phyloP scores from a whole-genome alignment of 495 filamentous ascomycete genomes.

The Elasticomyces elasticus region DNA sequence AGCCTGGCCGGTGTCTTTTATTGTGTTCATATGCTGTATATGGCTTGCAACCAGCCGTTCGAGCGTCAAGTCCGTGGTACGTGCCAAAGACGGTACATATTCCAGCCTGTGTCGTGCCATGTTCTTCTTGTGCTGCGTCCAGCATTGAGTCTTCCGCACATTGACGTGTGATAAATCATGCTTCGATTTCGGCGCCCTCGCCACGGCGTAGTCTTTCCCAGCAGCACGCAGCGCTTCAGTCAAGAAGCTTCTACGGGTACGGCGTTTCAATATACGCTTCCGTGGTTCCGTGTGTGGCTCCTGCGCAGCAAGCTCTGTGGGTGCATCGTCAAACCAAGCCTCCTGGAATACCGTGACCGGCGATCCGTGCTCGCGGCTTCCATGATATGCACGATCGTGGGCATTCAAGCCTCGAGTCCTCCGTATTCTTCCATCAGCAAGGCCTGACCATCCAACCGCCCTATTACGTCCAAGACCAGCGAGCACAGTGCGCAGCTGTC shows the following conservation, averaged over 20 bases:
- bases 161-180: conserved; percentile 11
- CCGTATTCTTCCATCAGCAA: no score
- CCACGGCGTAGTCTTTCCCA: background rate
- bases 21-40: background rate
- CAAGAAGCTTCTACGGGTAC: background rate
- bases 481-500: conserved; percentile 16
- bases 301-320: background rate
- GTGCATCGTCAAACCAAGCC: background rate
- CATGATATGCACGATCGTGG: no score
- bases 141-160: background rate
- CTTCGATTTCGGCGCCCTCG: background rate
- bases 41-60: conserved; percentile 14
- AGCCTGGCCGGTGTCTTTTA: background rate
- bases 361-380: no score
- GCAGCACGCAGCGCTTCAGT: background rate
- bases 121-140: background rate
- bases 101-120: background rate
- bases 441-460: no score
- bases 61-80: conserved; percentile 2
- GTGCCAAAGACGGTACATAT: background rate
- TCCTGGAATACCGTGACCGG: no score
- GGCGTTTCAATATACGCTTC: background rate
- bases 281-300: background rate
- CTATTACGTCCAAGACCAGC: no score
- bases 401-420: no score